Evolutionary conservation across 176 grass and related monocot species (phyloP).

Genomic region (Rhynchospora breviuscula): DNA sequence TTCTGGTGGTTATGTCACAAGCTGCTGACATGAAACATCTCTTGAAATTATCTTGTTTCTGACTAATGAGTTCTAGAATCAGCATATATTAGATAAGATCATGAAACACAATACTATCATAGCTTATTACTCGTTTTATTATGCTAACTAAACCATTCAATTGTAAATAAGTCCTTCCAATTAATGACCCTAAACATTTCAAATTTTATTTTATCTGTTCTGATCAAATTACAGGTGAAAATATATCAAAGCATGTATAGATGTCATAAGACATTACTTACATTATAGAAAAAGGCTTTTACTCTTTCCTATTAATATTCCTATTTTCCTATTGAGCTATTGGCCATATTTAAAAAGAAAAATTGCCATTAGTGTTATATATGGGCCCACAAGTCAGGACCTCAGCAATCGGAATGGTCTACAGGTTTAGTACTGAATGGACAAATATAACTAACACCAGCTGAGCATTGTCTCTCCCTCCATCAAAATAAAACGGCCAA

Average conservation of each 20-base stretch:
- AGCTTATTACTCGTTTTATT: neutral
- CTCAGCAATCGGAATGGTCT: neutral
- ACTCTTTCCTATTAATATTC: neutral
- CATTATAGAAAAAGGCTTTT: neutral
- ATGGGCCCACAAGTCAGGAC: neutral
- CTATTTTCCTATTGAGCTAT: neutral
- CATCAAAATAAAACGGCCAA: slow-evolving; percentile 13
- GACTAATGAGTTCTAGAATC: neutral
- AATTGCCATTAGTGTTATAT: neutral
- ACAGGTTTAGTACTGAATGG: neutral
- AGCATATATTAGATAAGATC: neutral
- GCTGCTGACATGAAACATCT: neutral
- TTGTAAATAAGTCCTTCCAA: neutral
- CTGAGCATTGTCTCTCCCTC: neutral
- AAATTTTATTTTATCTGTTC: neutral
- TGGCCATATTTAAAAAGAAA: neutral
- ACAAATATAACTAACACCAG: neutral
- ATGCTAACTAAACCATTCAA: neutral
- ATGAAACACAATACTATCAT: neutral
- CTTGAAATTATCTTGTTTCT: neutral
- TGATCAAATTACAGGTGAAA: too few relatives aligned
- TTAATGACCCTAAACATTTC: neutral
- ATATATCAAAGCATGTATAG: neutral
- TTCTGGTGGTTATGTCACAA: neutral
- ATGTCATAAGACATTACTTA: neutral